phyloP scores from a whole-genome alignment of 345 rosid species.

The Lumnitzera racemosa region DNA sequence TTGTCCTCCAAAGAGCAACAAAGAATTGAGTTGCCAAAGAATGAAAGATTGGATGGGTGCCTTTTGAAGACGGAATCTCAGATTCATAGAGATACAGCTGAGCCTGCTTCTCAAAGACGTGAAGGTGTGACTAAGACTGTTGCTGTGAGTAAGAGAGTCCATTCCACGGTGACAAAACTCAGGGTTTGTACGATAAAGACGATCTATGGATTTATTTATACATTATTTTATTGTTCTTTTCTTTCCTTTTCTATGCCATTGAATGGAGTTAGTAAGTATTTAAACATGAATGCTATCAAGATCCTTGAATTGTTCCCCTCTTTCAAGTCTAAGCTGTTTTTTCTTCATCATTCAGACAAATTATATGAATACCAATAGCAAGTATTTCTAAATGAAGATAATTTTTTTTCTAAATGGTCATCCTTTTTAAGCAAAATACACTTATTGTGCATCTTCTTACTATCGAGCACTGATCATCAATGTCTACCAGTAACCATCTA shows the following conservation, averaged over 20 bases:
- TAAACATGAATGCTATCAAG: no score
- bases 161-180: constrained; percentile 38
- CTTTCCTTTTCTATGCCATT: no score
- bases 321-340: no score
- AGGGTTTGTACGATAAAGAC: constrained; percentile 31
- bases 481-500: no score
- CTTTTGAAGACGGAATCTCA: constrained; percentile 30
- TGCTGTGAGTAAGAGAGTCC: constrained; percentile 41
- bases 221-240: no score
- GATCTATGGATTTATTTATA: no score
- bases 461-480: neutral
- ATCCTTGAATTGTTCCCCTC: no score
- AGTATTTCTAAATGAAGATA: no score
- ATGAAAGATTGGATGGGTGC: constrained; percentile 35
- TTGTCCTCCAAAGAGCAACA: constrained; percentile 34
- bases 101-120: constrained; percentile 32
- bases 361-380: no score
- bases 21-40: constrained; percentile 27
- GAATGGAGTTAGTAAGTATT: no score
- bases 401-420: neutral
- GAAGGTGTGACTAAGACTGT: constrained; percentile 46
- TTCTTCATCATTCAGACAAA: no score
- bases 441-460: neutral
- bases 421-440: neutral
- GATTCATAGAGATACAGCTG: constrained; percentile 34